A percentile compares a stretch with the other conserved stretches of the same genome.
These are phyloP conservation scores for Trichoderma asperelloides DNA, from an alignment of 495 filamentous ascomycete genomes.

Conservation along the genomic window DNA sequence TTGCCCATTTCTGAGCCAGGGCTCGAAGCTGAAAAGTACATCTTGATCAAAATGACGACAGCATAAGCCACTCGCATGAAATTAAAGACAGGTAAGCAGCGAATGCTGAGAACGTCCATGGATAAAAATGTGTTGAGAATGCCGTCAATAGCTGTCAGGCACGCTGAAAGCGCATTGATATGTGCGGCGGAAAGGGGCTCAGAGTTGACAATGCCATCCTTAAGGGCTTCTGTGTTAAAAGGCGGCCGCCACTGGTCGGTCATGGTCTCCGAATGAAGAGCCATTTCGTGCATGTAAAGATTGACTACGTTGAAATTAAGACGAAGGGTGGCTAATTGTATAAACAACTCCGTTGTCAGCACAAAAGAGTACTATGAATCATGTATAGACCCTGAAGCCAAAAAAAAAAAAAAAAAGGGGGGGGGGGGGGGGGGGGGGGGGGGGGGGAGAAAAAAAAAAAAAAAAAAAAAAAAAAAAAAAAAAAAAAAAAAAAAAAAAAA, in stretches of 20 bases:
- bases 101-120: conserved; percentile 52
- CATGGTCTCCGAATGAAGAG: conserved; percentile 58
- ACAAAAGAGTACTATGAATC: neutral
- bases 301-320: conserved; percentile 57
- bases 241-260: conserved; percentile 50
- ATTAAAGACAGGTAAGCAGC: conserved; percentile 64
- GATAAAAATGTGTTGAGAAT: conserved; percentile 61
- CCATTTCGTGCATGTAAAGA: conserved; percentile 82
- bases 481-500: too few species aligned
- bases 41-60: conserved; percentile 77
- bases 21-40: conserved; percentile 67
- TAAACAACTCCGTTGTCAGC: conserved; percentile 8
- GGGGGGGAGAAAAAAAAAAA: too few species aligned
- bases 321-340: conserved; percentile 40
- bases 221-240: conserved; percentile 32
- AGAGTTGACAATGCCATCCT: conserved; percentile 27
- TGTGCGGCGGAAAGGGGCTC: conserved; percentile 50
- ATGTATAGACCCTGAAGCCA: too few species aligned
- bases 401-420: too few species aligned
- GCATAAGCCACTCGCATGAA: conserved; percentile 72
- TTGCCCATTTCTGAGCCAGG: conserved; percentile 62
- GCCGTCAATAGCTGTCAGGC: conserved; percentile 61
- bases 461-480: too few species aligned
- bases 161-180: conserved; percentile 62
- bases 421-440: too few species aligned